Evolutionary conservation across 2,329 filamentous ascomycete genomes (phyloP).

Genomic region (Colletotrichum sp.): DNA sequence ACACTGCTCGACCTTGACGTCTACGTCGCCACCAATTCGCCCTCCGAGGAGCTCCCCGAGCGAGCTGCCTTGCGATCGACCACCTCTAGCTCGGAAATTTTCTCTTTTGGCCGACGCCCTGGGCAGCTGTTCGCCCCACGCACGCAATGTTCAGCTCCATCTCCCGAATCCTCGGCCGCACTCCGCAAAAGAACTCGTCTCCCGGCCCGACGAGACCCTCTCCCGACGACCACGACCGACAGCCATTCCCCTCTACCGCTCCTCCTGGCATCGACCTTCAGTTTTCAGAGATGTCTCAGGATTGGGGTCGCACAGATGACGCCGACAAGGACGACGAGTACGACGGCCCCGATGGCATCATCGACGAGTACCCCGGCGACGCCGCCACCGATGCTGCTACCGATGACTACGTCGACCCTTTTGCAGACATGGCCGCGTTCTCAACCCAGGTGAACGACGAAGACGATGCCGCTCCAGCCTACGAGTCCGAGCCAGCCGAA

Average conservation of each 20-base stretch:
- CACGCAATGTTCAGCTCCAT: constrained; percentile 15
- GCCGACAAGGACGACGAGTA: neutral
- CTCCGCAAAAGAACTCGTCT: constrained; percentile 11
- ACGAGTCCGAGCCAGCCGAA: neutral
- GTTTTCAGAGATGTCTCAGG: neutral
- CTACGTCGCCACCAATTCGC: neutral
- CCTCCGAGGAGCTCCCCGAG: neutral
- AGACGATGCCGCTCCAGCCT: neutral
- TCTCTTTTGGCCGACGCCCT: neutral
- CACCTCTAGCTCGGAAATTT: neutral
- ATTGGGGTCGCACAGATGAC: neutral
- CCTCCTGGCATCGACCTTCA: neutral
- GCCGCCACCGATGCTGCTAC: neutral
- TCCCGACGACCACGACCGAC: neutral
- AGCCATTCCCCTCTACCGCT: neutral
- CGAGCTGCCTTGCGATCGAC: neutral
- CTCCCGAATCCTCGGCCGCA: neutral
- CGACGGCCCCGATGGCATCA: neutral
- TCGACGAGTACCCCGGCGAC: neutral
- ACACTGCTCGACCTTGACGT: neutral
- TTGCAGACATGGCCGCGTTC: constrained; percentile 9
- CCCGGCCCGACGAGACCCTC: constrained; percentile 7
- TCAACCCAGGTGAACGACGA: neutral
- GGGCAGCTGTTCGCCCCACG: neutral
- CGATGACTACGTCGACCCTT: constrained; percentile 11